Percentiles rank a stretch among this genome's conserved stretches.
Evolutionary conservation across 2,329 filamentous ascomycete species (phyloP).

Genomic region (Colletotrichum nymphaeae): DNA sequence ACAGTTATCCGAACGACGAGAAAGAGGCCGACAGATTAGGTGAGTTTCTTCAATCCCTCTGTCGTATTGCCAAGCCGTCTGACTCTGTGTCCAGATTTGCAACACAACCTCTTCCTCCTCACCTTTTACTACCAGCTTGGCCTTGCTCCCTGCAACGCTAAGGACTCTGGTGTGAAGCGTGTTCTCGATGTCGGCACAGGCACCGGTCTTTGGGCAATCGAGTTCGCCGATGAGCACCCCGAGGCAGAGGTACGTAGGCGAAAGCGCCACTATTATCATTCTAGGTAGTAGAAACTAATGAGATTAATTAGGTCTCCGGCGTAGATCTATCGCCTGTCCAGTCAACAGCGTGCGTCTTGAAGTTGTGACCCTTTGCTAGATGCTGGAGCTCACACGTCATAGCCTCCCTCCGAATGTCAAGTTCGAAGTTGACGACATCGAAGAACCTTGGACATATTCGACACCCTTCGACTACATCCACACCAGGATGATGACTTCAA

Average conservation of each 20-base stretch:
- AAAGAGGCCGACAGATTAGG: slow-evolving; percentile 29
- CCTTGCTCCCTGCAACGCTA: slow-evolving; percentile 39
- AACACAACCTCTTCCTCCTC: slow-evolving; percentile 48
- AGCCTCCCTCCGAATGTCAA: slow-evolving; percentile 67
- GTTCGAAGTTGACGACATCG: slow-evolving; percentile 41
- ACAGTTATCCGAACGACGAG: slow-evolving; percentile 31
- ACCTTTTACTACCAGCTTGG: slow-evolving; percentile 46
- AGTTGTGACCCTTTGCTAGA: no score
- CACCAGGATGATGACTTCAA: slow-evolving; percentile 61
- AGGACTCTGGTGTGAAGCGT: slow-evolving; percentile 38
- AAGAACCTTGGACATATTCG: slow-evolving; percentile 62
- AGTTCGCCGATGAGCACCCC: slow-evolving; percentile 52
- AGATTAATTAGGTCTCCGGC: slow-evolving; percentile 44
- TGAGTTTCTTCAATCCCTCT: background rate
- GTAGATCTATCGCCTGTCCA: slow-evolving; percentile 56
- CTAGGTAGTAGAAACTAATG: background rate
- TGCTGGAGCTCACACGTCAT: background rate
- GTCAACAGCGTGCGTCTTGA: slow-evolving; percentile 43
- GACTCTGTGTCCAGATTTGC: slow-evolving; percentile 41
- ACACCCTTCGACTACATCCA: slow-evolving; percentile 67
- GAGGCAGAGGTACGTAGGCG: slow-evolving; percentile 40
- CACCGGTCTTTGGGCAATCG: slow-evolving; percentile 58
- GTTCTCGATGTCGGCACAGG: slow-evolving; percentile 61
- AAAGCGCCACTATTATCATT: background rate
- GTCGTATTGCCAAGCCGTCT: background rate